Base-by-base conservation (phyloP, 352 stramenopile genomes). In the Phytophthora citricola region DNA sequence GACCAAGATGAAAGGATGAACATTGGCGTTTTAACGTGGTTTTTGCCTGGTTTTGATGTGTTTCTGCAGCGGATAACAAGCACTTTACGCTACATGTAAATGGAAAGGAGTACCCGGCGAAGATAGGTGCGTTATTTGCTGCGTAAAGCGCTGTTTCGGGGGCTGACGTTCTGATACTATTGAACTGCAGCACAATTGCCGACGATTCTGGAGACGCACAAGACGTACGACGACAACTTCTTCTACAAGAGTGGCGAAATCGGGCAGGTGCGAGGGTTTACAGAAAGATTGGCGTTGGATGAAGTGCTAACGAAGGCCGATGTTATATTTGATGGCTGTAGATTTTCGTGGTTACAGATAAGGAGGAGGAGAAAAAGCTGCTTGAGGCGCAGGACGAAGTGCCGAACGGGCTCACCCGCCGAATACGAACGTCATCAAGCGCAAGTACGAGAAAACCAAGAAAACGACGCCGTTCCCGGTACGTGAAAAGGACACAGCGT, bases 221-320 rank as follows among this genome's bases (percentile, higher is more conserved):
- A 96, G 70, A 96, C 88, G 14, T 96, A 96, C 55, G 88, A 96
- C 45, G 86, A 94, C 61, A 93, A 92, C 36, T 88, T 94, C 34
- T 92, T 94, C 39, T 96, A 96, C 77, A 96, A 96, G 55, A 94
- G 86, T 45, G 85, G 86, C 39, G 88, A 96, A 58, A 94, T 96
- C 38, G 88, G 88, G 52, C 88, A 95, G 73, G 86, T 92, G 34
- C 9, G 24, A 7, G 22, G 3, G 8, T 17, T 34, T 29, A 7
- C 27, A 34, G 22, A 26, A 7, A 40, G 12, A 14, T 41, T 48
- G 27, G 43, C 31, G 27, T 40, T 11, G 36, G 12, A 20, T 41
- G 24, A 26, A 14, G 12, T 32, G 11, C 17, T 34, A 5, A 50
- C 7, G 12, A 40, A n/a, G 34, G 27, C n/a, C 6, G 5, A 20